These are phyloP conservation scores for Heliosperma pusillum DNA, from an alignment of 148 eudicot species.

Conservation along the genomic window DNA sequence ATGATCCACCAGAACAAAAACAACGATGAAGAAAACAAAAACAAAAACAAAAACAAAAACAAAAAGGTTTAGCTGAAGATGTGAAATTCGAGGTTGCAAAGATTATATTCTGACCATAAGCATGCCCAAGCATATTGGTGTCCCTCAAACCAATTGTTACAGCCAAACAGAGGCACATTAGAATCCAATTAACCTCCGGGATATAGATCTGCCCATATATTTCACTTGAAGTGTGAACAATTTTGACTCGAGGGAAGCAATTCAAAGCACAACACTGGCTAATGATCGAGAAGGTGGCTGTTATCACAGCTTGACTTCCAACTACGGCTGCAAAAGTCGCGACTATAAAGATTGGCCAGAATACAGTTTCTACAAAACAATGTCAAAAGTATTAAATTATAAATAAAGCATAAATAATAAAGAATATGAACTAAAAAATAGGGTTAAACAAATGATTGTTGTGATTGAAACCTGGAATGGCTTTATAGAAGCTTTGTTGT, in stretches of 20 bases:
- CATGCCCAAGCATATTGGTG: conserved; percentile 62
- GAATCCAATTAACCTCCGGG: conserved; percentile 65
- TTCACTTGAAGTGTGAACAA: conserved; percentile 62
- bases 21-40: neutral
- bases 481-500: conserved; percentile 60
- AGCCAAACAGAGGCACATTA: conserved; percentile 62
- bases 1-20: neutral
- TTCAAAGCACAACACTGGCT: conserved; percentile 61
- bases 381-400: neutral
- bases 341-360: conserved; percentile 64
- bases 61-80: neutral
- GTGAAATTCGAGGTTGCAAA: neutral
- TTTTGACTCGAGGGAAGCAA: conserved; percentile 62
- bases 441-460: neutral
- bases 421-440: no score
- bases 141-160: conserved; percentile 63
- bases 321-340: conserved; percentile 64
- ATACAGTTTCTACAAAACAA: conserved; percentile 41
- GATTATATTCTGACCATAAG: conserved; percentile 42
- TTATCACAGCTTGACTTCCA: conserved; percentile 65
- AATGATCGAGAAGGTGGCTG: conserved; percentile 68
- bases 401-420: neutral
- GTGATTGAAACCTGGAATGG: conserved; percentile 49
- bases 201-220: conserved; percentile 65
- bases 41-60: neutral